A percentile compares a stretch with the other conserved stretches of the same genome.
Evolutionary conservation across 2,329 filamentous ascomycete species (phyloP).

Genomic region (Tolypocladium tundrense): DNA sequence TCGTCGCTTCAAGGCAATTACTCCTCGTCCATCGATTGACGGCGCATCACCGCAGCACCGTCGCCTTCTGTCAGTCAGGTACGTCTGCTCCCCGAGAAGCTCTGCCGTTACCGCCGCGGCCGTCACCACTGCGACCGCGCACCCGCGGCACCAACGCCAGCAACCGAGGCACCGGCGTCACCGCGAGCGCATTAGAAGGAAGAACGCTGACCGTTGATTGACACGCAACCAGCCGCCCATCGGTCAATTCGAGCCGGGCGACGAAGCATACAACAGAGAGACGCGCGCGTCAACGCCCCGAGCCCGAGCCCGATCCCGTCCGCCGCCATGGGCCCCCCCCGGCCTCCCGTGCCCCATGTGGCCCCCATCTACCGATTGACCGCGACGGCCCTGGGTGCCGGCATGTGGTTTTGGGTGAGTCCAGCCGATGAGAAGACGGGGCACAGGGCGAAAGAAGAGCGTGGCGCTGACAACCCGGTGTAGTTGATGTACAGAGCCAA

Average conservation of each 20-base stretch:
- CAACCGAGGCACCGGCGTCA: background rate
- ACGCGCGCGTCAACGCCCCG: background rate
- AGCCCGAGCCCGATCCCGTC: background rate
- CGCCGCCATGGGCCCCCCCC: slow-evolving; percentile 23
- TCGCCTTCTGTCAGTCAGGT: background rate
- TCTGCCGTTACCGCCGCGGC: background rate
- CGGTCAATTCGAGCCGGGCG: background rate
- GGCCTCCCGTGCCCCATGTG: slow-evolving; percentile 37
- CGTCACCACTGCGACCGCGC: background rate
- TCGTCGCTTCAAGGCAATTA: background rate
- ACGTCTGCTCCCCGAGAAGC: background rate
- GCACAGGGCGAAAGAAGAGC: background rate
- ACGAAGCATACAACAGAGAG: background rate
- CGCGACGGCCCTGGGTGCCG: slow-evolving; percentile 79
- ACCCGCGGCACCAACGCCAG: background rate
- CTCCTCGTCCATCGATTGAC: background rate
- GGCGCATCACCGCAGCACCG: background rate
- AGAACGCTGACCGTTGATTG: background rate
- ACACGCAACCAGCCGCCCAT: background rate
- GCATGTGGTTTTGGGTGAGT: slow-evolving; percentile 99
- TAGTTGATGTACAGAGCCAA: slow-evolving; percentile 94
- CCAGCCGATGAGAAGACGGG: background rate
- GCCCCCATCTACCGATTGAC: slow-evolving; percentile 67
- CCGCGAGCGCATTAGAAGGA: too few species aligned
- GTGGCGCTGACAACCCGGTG: background rate